Evolutionary conservation across 768 basidiomycete genomes (phyloP), one percentile per base, ranked within the genome.

Genomic region (Leccinum imitatum): DNA sequence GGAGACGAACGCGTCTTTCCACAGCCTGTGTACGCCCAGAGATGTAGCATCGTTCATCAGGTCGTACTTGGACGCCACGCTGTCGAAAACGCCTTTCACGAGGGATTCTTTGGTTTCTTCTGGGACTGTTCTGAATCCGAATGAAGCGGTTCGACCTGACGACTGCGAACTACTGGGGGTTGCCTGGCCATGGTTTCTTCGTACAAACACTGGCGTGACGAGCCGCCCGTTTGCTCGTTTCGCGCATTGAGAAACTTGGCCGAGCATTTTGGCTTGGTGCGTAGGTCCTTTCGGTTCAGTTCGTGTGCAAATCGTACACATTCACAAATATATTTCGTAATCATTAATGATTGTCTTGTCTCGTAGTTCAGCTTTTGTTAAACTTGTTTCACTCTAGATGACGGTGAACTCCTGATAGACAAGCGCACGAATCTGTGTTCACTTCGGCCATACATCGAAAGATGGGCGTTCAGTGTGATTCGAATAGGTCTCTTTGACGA

Each of bases 41-140:
- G 97, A 98, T 74, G 95, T 91, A n/a, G 95, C 93, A 71, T 98
- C 97, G 80, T 99, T 99, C 96, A 99, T 97, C 46, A 98, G 74
- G 75, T 98, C 97, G 76, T 99, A 99, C 50, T 84, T 89, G 37
- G 92, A 89, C 47, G 97, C 95, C 59, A 99, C 97, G 7, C 93
- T 96, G 69, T 92, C 87, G 77, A 99, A 99, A 54, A 99, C 95
- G 63, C 84, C 84, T 68, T 91, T 93, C 62, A 99, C 97, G 50
- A 98, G 81, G 2, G 82, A 77, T 76, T 98, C 96, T 72, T 99
- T 99, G 37, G 82, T 73, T 35, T 90, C 87, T 71, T 93, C 90
- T 14, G 90, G 90, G 3, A 99, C 87, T 7, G 88, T 91, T 74
- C 81, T 84, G 82, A 94, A 99, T 27, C 97, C 97, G 73, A 99